Evolutionary conservation across 768 basidiomycete species (phyloP).

Genomic region (Mrakia frigida): DNA sequence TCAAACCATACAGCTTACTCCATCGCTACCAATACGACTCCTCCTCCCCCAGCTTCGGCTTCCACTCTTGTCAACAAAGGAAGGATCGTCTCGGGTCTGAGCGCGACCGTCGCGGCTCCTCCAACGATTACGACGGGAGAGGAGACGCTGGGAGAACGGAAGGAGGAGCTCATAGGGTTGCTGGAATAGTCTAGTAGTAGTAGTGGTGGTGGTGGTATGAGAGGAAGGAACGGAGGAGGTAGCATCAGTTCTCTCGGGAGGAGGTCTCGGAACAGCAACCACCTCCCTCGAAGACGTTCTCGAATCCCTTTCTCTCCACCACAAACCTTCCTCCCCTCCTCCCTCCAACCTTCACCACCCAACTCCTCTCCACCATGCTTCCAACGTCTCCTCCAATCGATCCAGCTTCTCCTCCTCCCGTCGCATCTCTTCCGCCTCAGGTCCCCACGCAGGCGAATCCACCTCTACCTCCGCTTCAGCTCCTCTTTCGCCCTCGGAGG

Average conservation of each 20-base stretch:
- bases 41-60: background rate
- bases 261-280: background rate
- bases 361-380: background rate
- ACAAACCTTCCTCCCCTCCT: background rate
- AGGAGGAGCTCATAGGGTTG: slow-evolving; percentile 18
- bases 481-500: background rate
- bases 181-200: background rate
- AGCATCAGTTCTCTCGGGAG: background rate
- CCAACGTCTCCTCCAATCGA: background rate
- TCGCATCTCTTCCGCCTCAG: background rate
- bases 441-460: background rate
- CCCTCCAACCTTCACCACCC: background rate
- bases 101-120: slow-evolving; percentile 18
- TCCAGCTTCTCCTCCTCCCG: too few relatives aligned
- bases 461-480: background rate
- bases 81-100: slow-evolving; percentile 4
- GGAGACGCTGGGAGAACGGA: slow-evolving; percentile 19
- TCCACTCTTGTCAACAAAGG: slow-evolving; percentile 2
- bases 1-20: too few relatives aligned
- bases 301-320: background rate
- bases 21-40: background rate
- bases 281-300: background rate
- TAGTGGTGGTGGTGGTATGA: background rate
- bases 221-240: background rate
- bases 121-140: slow-evolving; percentile 2